Conservation (phyloP, 495 filamentous ascomycete genomes). For the Penicillium soppii region DNA sequence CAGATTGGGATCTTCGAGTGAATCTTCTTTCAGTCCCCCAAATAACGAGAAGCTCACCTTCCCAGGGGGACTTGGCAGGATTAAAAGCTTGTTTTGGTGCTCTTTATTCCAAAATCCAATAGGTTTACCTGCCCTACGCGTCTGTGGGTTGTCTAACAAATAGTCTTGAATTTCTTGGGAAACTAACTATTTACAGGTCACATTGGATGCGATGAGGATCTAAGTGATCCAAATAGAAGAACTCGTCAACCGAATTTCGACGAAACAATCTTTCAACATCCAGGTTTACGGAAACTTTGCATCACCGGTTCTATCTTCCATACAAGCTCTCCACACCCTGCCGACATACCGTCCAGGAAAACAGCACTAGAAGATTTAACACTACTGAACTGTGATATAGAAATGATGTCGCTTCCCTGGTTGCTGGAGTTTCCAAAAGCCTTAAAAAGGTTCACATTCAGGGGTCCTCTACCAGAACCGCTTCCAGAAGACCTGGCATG, state of each 20-base stretch:
- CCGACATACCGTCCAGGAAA: background rate
- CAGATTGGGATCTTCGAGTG: background rate
- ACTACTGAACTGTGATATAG: background rate
- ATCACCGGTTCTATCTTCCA: background rate
- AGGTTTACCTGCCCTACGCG: background rate
- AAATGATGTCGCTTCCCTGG: background rate
- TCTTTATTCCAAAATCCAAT: background rate
- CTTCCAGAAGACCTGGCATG: no score
- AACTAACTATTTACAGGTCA: background rate
- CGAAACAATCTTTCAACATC: background rate
- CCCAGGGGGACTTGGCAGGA: background rate
- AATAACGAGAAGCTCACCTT: background rate
- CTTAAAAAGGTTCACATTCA: background rate
- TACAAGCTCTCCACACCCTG: background rate
- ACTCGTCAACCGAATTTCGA: background rate
- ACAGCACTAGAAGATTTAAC: background rate
- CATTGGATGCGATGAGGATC: background rate
- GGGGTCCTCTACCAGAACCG: background rate
- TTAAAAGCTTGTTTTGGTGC: background rate
- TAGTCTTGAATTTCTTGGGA: background rate
- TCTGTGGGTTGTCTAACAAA: background rate
- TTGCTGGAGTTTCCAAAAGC: background rate
- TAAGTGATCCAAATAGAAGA: background rate
- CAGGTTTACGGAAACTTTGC: background rate
- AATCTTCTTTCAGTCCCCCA: conserved; percentile 1